Evolutionary conservation across 2,329 filamentous ascomycete genomes (phyloP).

Genomic region (Diaporthe vaccinii): DNA sequence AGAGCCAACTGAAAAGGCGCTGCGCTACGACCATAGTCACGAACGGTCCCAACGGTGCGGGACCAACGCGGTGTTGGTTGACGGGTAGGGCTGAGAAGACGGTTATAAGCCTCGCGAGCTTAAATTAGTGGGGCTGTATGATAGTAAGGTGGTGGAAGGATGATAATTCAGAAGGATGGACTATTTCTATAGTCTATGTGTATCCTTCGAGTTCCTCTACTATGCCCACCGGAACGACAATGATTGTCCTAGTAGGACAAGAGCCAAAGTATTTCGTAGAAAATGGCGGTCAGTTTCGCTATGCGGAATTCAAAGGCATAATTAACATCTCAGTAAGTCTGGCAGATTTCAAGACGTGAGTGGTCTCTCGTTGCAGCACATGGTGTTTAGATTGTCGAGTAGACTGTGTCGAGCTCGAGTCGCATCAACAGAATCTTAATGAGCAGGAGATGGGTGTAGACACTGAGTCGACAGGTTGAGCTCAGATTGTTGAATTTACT

Average conservation of each 20-base stretch:
- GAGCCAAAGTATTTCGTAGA: too few relatives aligned
- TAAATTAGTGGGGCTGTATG: background rate
- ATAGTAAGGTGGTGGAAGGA: background rate
- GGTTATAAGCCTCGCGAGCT: background rate
- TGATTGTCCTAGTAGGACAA: too few relatives aligned
- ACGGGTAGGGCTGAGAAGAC: slow-evolving; percentile 2
- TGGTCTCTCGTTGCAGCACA: background rate
- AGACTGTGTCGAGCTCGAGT: background rate
- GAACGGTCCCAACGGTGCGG: slow-evolving; percentile 3
- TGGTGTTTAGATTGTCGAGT: background rate
- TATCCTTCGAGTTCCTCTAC: too few relatives aligned
- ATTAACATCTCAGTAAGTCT: too few relatives aligned
- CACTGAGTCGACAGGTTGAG: background rate
- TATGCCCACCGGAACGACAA: too few relatives aligned
- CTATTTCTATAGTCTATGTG: too few relatives aligned
- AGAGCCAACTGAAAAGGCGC: background rate
- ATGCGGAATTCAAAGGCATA: too few relatives aligned
- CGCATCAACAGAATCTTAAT: background rate
- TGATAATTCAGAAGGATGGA: too few relatives aligned
- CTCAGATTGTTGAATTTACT: background rate
- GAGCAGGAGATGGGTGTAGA: too few relatives aligned
- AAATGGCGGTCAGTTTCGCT: too few relatives aligned
- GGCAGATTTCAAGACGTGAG: background rate
- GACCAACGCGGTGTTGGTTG: slow-evolving; percentile 17
- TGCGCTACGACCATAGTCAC: slow-evolving; percentile 1